Evolutionary conservation across 2,329 filamentous ascomycete genomes (phyloP), one percentile per base, ranked within the genome.

Genomic region (Epichloe sylvatica): DNA sequence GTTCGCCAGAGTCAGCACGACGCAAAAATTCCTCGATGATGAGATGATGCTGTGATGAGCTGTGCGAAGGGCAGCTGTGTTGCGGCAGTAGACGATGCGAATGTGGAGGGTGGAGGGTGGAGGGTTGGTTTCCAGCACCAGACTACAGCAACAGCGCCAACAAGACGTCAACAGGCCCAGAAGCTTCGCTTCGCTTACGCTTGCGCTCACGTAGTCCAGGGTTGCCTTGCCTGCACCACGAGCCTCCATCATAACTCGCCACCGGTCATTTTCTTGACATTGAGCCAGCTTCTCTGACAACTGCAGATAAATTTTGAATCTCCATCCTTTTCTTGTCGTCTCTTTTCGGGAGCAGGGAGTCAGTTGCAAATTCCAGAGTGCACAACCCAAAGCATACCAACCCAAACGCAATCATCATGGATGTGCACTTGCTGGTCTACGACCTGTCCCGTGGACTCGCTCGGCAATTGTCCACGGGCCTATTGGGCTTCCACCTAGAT

Each of bases 381-480:
- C 40, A 23, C 11, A 5, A 6, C 21, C 40, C 21, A 30, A 11
- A 12, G 19, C 17, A n/a, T 35, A 6, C 25, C 41, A 35, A 33
- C 5, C 42, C 39, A 25, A 19, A 19, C 19, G 15, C 23, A 33
- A 13, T 36, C 38, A 12, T 23, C 42, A 89, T 89, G 84, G 83
- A 88, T 51, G 82, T 91, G 46, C 74, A 86, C 59, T 71, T 91
- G 30, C 81, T 89, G 51, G 76, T 89, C 37, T 91, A 91, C 60
- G 86, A 91, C 67, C 73, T 91, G 45, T 90, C 86, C 1, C 66
- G 65, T n/a, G 77, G 77, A 19, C 57, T 80, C 40, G 76, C 76
- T 13, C 70, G 71, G 9, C 70, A 78, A 55, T 69, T 80, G 69
- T 79, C 76, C 17, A 64, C 69, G 68, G 65, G 71, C 53, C 56